phyloP scores from a whole-genome alignment of 345 rosid species.

The Laguncularia racemosa region DNA sequence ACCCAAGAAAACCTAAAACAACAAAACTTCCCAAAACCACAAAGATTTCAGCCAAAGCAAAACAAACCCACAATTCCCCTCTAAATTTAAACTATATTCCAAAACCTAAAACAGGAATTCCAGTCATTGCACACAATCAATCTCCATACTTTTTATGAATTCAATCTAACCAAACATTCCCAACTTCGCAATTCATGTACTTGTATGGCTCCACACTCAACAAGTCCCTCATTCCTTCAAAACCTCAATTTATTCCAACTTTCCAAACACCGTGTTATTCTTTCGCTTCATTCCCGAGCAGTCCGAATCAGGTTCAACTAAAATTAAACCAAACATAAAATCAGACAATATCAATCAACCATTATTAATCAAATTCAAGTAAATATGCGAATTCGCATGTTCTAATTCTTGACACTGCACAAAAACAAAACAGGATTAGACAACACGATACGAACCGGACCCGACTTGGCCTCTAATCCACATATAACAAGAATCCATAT shows the following conservation, averaged over 20 bases:
- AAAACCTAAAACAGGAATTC: conserved; percentile 24
- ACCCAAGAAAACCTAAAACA: conserved; percentile 17
- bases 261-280: too few relatives aligned
- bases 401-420: too few relatives aligned
- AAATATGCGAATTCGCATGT: too few relatives aligned
- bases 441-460: too few relatives aligned
- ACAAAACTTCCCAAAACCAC: conserved; percentile 16
- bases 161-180: conserved; percentile 15
- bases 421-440: too few relatives aligned
- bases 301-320: neutral
- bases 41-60: conserved; percentile 11
- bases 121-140: conserved; percentile 24
- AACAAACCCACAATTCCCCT: too few relatives aligned
- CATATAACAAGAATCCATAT: too few relatives aligned
- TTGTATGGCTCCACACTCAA: too few relatives aligned
- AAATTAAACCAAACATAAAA: neutral
- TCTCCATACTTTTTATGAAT: conserved; percentile 32
- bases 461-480: too few relatives aligned
- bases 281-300: neutral
- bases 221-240: too few relatives aligned
- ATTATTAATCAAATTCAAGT: too few relatives aligned
- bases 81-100: conserved; percentile 11
- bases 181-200: neutral
- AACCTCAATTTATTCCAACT: too few relatives aligned
- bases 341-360: conserved; percentile 2